A percentile compares a stretch with the other conserved stretches of the same genome.
Conservation (phyloP, 2,329 filamentous ascomycete species). For the Pseudogymnoascus sp. region DNA sequence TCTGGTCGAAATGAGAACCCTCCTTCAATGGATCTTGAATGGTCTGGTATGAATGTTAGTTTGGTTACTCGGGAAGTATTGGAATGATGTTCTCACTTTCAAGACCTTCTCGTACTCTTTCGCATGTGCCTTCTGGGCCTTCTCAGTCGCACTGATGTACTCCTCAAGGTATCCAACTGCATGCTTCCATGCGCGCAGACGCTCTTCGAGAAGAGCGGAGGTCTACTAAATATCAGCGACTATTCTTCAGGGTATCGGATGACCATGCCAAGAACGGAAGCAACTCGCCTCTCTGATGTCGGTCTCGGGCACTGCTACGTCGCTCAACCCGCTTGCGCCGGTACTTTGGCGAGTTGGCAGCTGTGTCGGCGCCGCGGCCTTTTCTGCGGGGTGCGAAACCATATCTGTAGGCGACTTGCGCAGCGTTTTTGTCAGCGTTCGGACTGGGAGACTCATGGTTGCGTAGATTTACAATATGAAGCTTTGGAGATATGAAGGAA, state of each 20-base stretch:
- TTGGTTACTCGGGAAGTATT: neutral
- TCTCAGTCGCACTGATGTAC: slow-evolving; percentile 78
- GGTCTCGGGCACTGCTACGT: slow-evolving; percentile 22
- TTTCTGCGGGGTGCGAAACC: neutral
- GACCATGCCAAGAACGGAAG: neutral
- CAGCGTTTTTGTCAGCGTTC: neutral
- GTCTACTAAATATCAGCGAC: slow-evolving; percentile 43
- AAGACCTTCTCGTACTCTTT: slow-evolving; percentile 95
- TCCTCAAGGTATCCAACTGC: slow-evolving; percentile 86
- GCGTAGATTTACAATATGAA: neutral
- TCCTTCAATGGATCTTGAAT: slow-evolving; percentile 81
- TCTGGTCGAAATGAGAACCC: slow-evolving; percentile 88
- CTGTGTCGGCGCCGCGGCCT: neutral
- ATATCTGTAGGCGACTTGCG: neutral
- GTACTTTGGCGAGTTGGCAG: slow-evolving; percentile 25
- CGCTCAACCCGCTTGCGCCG: slow-evolving; percentile 21
- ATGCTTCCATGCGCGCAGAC: slow-evolving; percentile 93
- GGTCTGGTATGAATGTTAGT: slow-evolving; percentile 45
- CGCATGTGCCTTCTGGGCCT: slow-evolving; percentile 72
- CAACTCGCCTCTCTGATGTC: slow-evolving; percentile 27
- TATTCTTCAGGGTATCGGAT: neutral
- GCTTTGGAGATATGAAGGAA: neutral
- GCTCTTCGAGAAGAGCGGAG: slow-evolving; percentile 74
- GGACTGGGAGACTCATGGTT: slow-evolving; percentile 3
- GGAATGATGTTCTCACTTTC: slow-evolving; percentile 52